Base-by-base conservation (phyloP, 2,329 filamentous ascomycete species). In the Diaporthe helianthi region DNA sequence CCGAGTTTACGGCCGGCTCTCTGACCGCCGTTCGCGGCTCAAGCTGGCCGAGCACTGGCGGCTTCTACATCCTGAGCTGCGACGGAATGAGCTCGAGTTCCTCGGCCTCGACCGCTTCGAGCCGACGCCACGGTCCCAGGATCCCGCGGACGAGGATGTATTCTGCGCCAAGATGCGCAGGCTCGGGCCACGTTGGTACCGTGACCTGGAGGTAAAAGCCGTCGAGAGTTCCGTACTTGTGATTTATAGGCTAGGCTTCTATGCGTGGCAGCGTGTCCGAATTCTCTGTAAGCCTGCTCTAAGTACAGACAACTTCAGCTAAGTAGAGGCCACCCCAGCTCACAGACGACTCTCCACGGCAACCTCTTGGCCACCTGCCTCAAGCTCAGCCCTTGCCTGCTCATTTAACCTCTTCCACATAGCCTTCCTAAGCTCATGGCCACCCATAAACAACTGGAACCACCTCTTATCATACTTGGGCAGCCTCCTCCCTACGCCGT, bases 351-450 rank as follows among this genome's bases (percentile, higher is more conserved):
- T 51, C 22, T 15, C 52, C 22, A 38, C 52, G 9, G 31, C 17
- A 4, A 41, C n/a, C 8, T 17, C n/a, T 7, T 49, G n/a, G 17
- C n/a, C 38, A 19, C 17, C 29, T 10, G 19, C 41, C 24, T 67
- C 63, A 41, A 70, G 33, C 49, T 73, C 71, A 2, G 31, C 51
- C 58, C 72, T 70, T 1, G 79, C 81, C 72, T 77, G 73, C 55
- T 77, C 79, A 73, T 89, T 90, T 26, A 83, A 75, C 61, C 82
- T 80, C 74, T 78, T 79, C 88, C 88, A 90, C 86, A 89, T 87
- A 9, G 79, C 78, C 76, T 86, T 89, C 60, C 88, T 81, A 70
- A 80, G 78, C 74, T 88, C 82, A 74, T 88, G 85, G 0, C 86
- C 87, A 3, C 80, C 81, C 73, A 87, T 80, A 69, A 90, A 90